Conservation (phyloP, 495 filamentous ascomycete species). For the Umbilicaria muhlenbergii region DNA sequence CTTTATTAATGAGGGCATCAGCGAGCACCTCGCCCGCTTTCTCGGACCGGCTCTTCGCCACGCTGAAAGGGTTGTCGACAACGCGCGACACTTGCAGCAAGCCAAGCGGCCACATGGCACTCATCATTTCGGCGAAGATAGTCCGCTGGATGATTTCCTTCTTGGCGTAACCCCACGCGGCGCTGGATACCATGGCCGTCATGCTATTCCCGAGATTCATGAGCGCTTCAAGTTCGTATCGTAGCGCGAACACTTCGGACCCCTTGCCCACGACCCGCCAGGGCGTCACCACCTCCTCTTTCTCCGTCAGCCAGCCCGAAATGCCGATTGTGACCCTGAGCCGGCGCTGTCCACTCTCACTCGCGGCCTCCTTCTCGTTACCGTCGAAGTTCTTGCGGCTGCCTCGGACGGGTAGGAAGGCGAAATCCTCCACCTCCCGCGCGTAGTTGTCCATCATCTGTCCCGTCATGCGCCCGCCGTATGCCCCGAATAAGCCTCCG, state of each 20-base stretch:
- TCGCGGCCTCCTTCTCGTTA: conserved; percentile 6
- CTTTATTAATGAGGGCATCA: conserved; percentile 74
- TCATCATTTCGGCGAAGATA: conserved; percentile 56
- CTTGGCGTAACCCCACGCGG: conserved; percentile 64
- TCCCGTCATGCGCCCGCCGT: conserved; percentile 69
- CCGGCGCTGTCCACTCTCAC: conserved; percentile 31
- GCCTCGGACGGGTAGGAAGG: conserved; percentile 58
- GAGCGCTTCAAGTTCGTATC: conserved; percentile 69
- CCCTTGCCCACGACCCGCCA: conserved; percentile 59
- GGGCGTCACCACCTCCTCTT: conserved; percentile 51
- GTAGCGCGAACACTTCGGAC: conserved; percentile 67
- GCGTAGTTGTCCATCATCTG: conserved; percentile 81
- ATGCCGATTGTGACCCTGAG: conserved; percentile 73
- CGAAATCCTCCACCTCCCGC: conserved; percentile 78
- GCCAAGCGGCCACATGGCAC: conserved; percentile 59
- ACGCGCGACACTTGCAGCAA: conserved; percentile 67
- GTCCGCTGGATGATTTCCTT: conserved; percentile 63
- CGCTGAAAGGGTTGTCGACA: conserved; percentile 80
- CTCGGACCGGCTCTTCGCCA: conserved; percentile 67
- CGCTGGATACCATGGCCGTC: conserved; percentile 54
- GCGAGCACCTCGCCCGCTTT: conserved; percentile 78
- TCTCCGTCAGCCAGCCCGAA: conserved; percentile 62
- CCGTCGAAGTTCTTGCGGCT: conserved; percentile 20
- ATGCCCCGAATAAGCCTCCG: conserved; percentile 77
- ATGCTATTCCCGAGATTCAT: conserved; percentile 64